These are phyloP conservation scores for Cyclospora cayetanensis DNA, from an alignment of 169 alveolate genomes.

Conservation along the genomic window DNA sequence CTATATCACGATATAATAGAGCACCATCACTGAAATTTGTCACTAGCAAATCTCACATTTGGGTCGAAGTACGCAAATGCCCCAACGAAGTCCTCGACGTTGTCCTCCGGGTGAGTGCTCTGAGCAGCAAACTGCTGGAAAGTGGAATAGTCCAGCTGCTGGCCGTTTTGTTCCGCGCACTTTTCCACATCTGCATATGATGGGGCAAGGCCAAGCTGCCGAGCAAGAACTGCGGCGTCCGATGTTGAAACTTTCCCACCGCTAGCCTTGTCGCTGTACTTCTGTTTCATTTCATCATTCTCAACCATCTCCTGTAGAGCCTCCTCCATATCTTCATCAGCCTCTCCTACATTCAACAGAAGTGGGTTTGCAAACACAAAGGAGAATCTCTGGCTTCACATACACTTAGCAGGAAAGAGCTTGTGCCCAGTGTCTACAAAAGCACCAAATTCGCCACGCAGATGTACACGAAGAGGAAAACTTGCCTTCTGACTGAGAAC, in stretches of 20 bases:
- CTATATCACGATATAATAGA: too few species aligned
- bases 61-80: conserved; percentile 78
- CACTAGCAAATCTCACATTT: conserved; percentile 30
- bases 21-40: background rate
- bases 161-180: conserved; percentile 75
- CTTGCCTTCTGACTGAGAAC: conserved; percentile 47
- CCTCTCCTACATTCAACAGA: conserved; percentile 24
- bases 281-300: conserved; percentile 72
- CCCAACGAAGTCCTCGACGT: conserved; percentile 75
- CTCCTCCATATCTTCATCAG: conserved; percentile 74
- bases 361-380: too few species aligned
- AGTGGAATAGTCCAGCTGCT: conserved; percentile 73
- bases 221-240: conserved; percentile 63
- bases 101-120: conserved; percentile 80
- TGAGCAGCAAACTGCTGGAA: conserved; percentile 76
- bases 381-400: too few species aligned
- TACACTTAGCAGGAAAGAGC: too few species aligned
- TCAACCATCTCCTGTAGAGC: conserved; percentile 79
- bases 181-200: conserved; percentile 76
- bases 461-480: background rate
- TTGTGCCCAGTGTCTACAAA: too few species aligned
- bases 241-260: conserved; percentile 65
- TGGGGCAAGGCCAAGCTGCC: conserved; percentile 81
- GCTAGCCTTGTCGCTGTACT: conserved; percentile 74
- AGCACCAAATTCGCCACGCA: too few species aligned